These are phyloP conservation scores for Lachancea fermentati DNA, from an alignment of 805 yeast genomes.

Conservation along the genomic window DNA sequence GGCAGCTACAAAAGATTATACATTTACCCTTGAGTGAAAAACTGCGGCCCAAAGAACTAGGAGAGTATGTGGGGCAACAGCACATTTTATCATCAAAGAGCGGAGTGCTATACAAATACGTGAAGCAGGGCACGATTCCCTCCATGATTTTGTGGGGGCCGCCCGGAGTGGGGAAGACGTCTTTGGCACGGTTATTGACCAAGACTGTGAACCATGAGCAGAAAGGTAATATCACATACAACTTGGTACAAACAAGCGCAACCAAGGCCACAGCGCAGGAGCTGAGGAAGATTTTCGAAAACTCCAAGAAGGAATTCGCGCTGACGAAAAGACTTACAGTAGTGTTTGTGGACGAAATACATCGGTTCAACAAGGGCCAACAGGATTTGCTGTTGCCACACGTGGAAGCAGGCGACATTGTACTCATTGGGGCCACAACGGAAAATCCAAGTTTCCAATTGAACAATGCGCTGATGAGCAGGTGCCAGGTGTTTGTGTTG, in stretches of 20 bases:
- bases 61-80: constrained; percentile 77
- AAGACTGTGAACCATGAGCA: constrained; percentile 18
- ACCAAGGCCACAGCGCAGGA: constrained; percentile 57
- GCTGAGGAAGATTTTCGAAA: constrained; percentile 53
- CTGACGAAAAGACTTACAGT: constrained; percentile 52
- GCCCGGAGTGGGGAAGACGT: constrained; percentile 90
- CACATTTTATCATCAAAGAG: constrained; percentile 58
- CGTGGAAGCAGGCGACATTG: constrained; percentile 77
- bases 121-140: constrained; percentile 60
- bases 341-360: constrained; percentile 88
- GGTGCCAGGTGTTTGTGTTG: constrained; percentile 77
- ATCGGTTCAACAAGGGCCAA: constrained; percentile 77
- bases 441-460: constrained; percentile 87
- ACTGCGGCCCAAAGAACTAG: constrained; percentile 67
- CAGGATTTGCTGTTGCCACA: constrained; percentile 83
- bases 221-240: constrained; percentile 19
- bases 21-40: constrained; percentile 62
- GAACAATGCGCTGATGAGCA: constrained; percentile 73
- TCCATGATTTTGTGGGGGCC: constrained; percentile 93
- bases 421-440: constrained; percentile 93
- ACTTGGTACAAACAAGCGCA: constrained; percentile 80
- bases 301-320: constrained; percentile 32
- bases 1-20: constrained; percentile 24
- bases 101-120: constrained; percentile 63
- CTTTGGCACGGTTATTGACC: constrained; percentile 57